Base-by-base conservation (phyloP, 108 stramenopile species). In the Epithemia pelagica region DNA sequence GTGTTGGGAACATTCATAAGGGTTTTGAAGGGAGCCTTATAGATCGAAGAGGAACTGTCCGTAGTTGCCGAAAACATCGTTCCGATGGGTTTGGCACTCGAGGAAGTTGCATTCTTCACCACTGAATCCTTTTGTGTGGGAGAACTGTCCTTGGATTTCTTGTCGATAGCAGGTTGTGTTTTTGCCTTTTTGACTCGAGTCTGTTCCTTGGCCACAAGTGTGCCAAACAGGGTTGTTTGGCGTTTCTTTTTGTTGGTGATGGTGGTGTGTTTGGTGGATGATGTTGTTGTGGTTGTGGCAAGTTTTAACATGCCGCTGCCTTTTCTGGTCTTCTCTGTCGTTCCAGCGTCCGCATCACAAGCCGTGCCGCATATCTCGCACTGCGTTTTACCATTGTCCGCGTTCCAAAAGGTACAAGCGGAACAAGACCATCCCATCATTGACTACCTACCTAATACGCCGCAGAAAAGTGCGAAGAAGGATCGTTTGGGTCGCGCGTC, bases 291-390 rank as follows among this genome's bases (percentile, higher is more conserved):
- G 10, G 37, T 15, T 15, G 37, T 46, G 10, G 37, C 37, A 5
- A 15, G 5, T 46, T 46, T 46, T 10, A 15, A 46, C 15, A 5
- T 15, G 5, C 37, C 37, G 15, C 15, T 46, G 10, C 15, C 15
- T 46, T 46, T 5, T n/a, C n/a, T n/a, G n/a, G n/a, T n/a, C 37
- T 5, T 10, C 10, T 5, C 37, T 10, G 37, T 10, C 10, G 37
- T 10, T 5, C 10, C 2, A 23, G 27, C 55, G 25, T 19, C 57
- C 15, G 33, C 57, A 1, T 51, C 58, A 21, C 61, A 58, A 21
- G 60, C 64, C 54, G 61, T 76, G n/a, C 31, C 32, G 65, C 78
- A 78, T 32, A 78, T 66, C 37, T 56, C 58, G 62, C 78, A 78
- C 20, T 52, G 22, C 22, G 61, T 62, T 21, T 61, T 28, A 32